Percentiles rank a stretch among this genome's conserved stretches.
Evolutionary conservation across 2,329 filamentous ascomycete species (phyloP).

Genomic region (Chaetomiaceae sp.): DNA sequence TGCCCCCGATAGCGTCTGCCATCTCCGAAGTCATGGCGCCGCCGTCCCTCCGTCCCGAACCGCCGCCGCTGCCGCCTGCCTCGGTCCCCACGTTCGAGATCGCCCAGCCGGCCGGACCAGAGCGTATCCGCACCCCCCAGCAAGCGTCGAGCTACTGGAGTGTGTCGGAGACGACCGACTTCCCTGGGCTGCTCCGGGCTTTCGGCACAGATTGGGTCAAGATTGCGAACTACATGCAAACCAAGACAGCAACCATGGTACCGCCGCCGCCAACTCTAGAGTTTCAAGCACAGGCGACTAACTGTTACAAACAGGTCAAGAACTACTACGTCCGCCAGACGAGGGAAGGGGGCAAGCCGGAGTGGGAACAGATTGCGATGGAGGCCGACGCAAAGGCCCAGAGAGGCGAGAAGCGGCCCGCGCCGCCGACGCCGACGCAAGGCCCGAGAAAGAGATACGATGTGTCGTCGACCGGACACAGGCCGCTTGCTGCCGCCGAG

Average conservation of each 20-base stretch:
- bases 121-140: constrained; percentile 46
- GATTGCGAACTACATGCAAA: constrained; percentile 75
- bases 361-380: constrained; percentile 56
- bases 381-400: constrained; percentile 55
- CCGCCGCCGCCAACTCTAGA: constrained; percentile 28
- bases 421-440: constrained; percentile 54
- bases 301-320: constrained; percentile 50
- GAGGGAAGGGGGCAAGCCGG: constrained; percentile 49
- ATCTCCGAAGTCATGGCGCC: constrained; percentile 54
- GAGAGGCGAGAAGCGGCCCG: constrained; percentile 55
- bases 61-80: constrained; percentile 40
- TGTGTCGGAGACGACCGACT: constrained; percentile 74
- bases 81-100: constrained; percentile 50
- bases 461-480: constrained; percentile 38
- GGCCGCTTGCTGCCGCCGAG: constrained; percentile 49
- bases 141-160: constrained; percentile 84
- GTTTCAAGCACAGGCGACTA: constrained; percentile 1
- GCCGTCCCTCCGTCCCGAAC: constrained; percentile 53
- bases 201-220: constrained; percentile 76
- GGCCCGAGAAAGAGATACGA: constrained; percentile 50
- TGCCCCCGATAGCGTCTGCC: constrained; percentile 33
- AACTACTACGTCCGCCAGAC: constrained; percentile 65
- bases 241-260: constrained; percentile 85
- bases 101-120: constrained; percentile 38
- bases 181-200: constrained; percentile 64